Evolutionary conservation across 2,329 filamentous ascomycete genomes (phyloP).

Genomic region (Aspergillus costaricaensis): DNA sequence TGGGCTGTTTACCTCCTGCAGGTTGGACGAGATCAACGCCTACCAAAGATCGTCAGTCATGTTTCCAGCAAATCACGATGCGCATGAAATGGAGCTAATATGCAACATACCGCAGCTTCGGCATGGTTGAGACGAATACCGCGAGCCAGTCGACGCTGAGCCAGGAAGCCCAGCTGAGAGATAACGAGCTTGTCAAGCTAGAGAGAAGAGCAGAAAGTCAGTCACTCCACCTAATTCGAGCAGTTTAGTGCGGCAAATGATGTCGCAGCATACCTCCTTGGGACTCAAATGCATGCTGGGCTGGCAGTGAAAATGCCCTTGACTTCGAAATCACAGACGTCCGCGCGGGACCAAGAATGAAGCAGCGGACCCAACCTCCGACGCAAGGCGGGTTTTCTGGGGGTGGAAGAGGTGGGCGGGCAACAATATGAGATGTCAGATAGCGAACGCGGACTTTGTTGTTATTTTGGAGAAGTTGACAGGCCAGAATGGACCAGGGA

Average conservation of each 20-base stretch:
- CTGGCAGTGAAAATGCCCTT: background rate
- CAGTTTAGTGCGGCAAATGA: background rate
- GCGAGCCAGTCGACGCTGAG: conserved; percentile 82
- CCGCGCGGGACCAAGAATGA: background rate
- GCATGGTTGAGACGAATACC: conserved; percentile 87
- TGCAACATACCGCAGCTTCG: conserved; percentile 70
- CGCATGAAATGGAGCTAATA: background rate
- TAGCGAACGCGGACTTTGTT: background rate
- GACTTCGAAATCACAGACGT: background rate
- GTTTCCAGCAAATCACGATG: background rate
- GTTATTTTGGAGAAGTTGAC: background rate
- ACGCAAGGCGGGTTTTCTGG: too few relatives aligned
- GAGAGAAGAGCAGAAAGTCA: conserved; percentile 6
- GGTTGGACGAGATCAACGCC: conserved; percentile 71
- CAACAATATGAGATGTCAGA: background rate
- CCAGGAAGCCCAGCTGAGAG: conserved; percentile 82
- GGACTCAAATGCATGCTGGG: conserved; percentile 49
- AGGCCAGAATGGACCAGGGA: background rate
- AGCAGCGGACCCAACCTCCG: too few relatives aligned
- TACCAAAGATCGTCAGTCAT: conserved; percentile 22
- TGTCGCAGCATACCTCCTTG: conserved; percentile 42
- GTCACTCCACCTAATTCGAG: background rate
- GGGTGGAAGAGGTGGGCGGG: background rate
- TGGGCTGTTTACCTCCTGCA: conserved; percentile 69
- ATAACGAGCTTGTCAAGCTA: conserved; percentile 96